Conservation (phyloP, 2,329 filamentous ascomycete species). For the Amylocarpus encephaloides region DNA sequence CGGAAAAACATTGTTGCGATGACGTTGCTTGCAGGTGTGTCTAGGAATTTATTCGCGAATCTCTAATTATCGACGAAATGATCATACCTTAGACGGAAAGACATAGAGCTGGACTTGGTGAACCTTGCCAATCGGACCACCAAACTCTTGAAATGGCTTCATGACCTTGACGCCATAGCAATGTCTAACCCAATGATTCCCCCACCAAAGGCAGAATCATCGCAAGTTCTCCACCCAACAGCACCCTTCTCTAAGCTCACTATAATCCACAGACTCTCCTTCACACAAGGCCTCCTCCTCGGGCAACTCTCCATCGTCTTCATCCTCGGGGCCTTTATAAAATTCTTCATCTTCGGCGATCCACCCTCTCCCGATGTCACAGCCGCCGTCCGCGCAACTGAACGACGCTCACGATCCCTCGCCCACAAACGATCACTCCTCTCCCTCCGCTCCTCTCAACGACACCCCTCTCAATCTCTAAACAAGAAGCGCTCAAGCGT, state of each 20-base stretch:
- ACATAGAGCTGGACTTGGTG: not conserved
- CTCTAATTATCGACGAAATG: not conserved
- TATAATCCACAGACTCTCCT: conserved; percentile 59
- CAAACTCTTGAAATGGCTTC: not conserved
- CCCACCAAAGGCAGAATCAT: conserved; percentile 33
- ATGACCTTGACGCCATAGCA: not conserved
- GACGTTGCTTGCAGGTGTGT: not conserved
- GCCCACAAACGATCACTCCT: conserved; percentile 71
- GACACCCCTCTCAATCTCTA: conserved; percentile 36
- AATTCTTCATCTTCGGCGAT: conserved; percentile 99
- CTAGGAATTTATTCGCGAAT: not conserved
- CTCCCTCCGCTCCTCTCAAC: conserved; percentile 43
- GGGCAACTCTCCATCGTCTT: conserved; percentile 90
- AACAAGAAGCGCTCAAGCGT: conserved; percentile 66
- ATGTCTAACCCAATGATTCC: conserved; percentile 13
- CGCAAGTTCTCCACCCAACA: conserved; percentile 30
- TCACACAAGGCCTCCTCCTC: conserved; percentile 87
- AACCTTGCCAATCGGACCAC: not conserved
- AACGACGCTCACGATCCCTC: conserved; percentile 65
- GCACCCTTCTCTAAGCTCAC: conserved; percentile 1
- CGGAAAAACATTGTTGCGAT: not conserved
- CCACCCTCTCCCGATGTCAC: conserved; percentile 77
- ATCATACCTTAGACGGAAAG: too few species aligned
- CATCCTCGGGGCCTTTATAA: conserved; percentile 90
- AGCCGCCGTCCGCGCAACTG: conserved; percentile 66